Conservation (phyloP, 805 yeast species). For the Wickerhamiella hasegawae region DNA sequence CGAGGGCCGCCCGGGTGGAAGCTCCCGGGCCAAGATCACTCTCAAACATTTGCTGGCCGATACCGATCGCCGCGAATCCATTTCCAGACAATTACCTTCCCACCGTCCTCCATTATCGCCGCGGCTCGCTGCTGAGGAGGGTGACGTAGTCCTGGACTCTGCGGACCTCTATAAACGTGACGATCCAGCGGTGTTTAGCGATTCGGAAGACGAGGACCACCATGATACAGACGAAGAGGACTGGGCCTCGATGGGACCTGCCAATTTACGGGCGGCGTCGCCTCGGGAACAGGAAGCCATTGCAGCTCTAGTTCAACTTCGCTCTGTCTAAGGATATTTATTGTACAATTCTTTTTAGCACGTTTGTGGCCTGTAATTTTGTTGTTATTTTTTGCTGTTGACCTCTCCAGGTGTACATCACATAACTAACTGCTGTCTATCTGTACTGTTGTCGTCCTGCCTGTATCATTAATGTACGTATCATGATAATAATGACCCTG, state of each 20-base stretch:
- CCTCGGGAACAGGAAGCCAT: conserved; percentile 41
- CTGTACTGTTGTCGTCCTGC: no score
- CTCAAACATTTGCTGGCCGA: not conserved
- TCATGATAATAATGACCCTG: no score
- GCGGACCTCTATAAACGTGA: conserved; percentile 14
- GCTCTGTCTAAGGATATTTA: conserved; percentile 20
- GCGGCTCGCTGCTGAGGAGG: conserved; percentile 19
- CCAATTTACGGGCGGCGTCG: conserved; percentile 31
- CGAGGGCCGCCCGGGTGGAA: not conserved
- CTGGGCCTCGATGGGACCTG: conserved; percentile 86
- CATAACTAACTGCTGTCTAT: no score
- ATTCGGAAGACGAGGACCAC: conserved; percentile 17
- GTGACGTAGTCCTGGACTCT: conserved; percentile 20
- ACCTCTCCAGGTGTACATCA: no score
- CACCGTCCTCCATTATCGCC: conserved; percentile 22
- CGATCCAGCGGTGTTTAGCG: conserved; percentile 8
- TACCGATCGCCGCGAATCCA: conserved; percentile 13
- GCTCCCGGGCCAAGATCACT: not conserved
- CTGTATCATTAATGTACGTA: no score
- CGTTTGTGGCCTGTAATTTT: no score
- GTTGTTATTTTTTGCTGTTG: no score
- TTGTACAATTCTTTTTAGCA: no score
- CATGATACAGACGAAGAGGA: conserved; percentile 94
- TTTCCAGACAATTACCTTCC: conserved; percentile 14
- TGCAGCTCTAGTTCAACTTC: conserved; percentile 45